Conservation (phyloP, 306 rosid species). For the Gillenia trifoliata region DNA sequence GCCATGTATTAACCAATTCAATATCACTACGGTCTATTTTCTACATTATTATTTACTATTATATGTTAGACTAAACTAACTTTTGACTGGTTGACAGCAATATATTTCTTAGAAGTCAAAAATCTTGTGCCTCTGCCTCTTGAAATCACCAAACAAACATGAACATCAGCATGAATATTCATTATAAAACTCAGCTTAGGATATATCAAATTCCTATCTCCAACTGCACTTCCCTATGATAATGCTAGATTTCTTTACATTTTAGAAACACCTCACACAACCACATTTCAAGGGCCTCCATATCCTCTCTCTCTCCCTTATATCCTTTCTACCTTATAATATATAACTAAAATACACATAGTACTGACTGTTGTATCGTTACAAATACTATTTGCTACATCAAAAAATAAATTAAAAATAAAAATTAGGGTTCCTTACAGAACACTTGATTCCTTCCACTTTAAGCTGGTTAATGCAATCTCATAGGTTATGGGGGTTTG, state of each 20-base stretch:
- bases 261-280: conserved; percentile 10
- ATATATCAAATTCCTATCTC: conserved; percentile 40
- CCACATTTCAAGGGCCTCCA: conserved; percentile 40
- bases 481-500: background rate
- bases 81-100: background rate
- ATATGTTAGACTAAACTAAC: background rate
- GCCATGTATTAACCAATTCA: background rate
- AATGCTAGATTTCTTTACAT: conserved; percentile 35
- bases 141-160: conserved; percentile 3
- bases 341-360: conserved; percentile 26
- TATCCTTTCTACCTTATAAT: conserved; percentile 1
- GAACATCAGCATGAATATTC: conserved; percentile 3
- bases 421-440: conserved; percentile 28
- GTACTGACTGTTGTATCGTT: conserved; percentile 46
- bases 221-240: conserved; percentile 47
- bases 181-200: background rate
- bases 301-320: background rate
- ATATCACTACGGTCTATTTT: background rate
- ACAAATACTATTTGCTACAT: conserved; percentile 11
- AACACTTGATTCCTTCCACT: conserved; percentile 42
- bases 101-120: background rate
- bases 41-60: background rate
- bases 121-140: background rate
- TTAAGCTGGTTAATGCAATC: background rate
- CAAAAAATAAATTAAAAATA: background rate